Base-by-base conservation (phyloP, 139 green algal species). In the Haematococcus lacustris region DNA sequence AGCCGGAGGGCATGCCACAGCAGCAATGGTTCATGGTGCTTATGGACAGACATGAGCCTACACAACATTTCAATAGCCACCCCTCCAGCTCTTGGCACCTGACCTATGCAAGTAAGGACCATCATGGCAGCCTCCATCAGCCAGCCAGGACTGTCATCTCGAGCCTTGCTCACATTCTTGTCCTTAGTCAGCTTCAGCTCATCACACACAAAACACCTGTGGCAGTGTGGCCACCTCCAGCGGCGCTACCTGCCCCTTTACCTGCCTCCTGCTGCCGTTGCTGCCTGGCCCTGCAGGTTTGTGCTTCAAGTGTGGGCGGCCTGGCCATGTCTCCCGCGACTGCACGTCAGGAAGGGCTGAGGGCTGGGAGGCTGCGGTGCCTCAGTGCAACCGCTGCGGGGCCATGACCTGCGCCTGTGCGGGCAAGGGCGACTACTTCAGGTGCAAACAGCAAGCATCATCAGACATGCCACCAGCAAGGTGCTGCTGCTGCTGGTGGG, bases 321-420 rank as follows among this genome's bases (percentile, higher is more conserved):
- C 83, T 3, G 87, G 87, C 0, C 87, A 92, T 68, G 66, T 82
- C 72, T 71, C 81, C 0, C 60, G 79, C 0, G 83, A 89, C 62
- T 92, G 87, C 73, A 57, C 69, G 6, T 1, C 3, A 0, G 28
- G 17, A 13, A 28, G n/a, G 34, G 13, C 30, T 34, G 51, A 33
- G 50, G 60, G 59, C 28, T 75, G 74, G 74, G 74, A 66, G 67
- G 37, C 30, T 28, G 37, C 6, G 3, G 26, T 30, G 41, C 34
- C 67, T 32, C 40, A 28, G 21, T 95, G 90, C 81, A 66, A 87
- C 76, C 80, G 86, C 23, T 95, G 90, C 79, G 90, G 85, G 1
- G 71, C 61, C 0, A 37, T 40, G 2, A 73, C 53, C 38, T 93
- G 89, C 82, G 71, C 78, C 0, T 84, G 76, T 32, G 79, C 79